Conservation (phyloP, 2,329 filamentous ascomycete species). For the Aspergillus sp. region DNA sequence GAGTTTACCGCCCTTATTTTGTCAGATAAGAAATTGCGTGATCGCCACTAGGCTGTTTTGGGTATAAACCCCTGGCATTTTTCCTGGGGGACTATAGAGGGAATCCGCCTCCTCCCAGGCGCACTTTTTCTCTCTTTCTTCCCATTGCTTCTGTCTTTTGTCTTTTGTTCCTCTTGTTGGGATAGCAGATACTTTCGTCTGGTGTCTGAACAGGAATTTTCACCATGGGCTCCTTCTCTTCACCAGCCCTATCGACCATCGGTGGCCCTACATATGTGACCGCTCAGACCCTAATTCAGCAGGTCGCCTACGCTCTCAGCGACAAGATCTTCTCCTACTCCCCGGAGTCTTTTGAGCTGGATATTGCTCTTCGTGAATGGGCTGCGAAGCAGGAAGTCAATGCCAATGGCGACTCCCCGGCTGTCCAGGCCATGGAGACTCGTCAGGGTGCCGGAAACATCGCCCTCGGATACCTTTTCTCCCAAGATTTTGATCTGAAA, state of each 20-base stretch:
- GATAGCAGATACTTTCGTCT: conserved; percentile 22
- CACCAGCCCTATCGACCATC: conserved; percentile 59
- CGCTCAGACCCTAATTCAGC: conserved; percentile 89
- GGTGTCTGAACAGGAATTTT: conserved; percentile 27
- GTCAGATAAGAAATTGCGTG: conserved; percentile 36
- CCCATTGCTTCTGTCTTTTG: conserved; percentile 20
- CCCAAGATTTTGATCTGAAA: conserved; percentile 87
- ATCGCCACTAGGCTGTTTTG: conserved; percentile 33
- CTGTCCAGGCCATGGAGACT: conserved; percentile 79
- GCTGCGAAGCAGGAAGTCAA: conserved; percentile 68
- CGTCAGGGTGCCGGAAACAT: conserved; percentile 85
- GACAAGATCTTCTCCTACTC: conserved; percentile 98
- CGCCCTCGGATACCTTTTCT: conserved; percentile 96
- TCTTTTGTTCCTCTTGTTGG: conserved; percentile 23
- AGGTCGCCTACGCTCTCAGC: conserved; percentile 90
- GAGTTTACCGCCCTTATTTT: conserved; percentile 11
- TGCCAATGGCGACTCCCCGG: conserved; percentile 75
- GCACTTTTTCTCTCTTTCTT: conserved; percentile 15
- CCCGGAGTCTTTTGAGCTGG: conserved; percentile 87
- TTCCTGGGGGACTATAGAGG: conserved; percentile 23
- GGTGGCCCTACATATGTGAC: conserved; percentile 89
- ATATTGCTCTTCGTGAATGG: conserved; percentile 80
- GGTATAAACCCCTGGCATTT: conserved; percentile 30
- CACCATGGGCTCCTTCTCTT: conserved; percentile 30
- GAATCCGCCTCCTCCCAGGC: conserved; percentile 1